Evolutionary conservation across 306 rosid species (phyloP), one percentile per base, ranked within the genome.

Genomic region (Luffa acutangula): DNA sequence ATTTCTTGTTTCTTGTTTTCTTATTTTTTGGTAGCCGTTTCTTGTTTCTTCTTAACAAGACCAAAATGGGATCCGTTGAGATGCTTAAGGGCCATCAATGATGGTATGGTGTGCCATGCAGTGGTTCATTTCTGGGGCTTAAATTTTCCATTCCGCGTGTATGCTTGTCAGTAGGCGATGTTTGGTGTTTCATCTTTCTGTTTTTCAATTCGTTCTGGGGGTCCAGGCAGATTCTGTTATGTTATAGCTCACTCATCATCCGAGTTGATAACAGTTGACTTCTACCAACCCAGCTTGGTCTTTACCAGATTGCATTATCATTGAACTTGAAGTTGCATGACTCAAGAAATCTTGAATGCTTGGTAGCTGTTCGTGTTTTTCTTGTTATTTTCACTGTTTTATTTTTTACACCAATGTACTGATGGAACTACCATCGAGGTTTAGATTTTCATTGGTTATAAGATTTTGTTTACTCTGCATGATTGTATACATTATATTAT

Each of bases 41-140:
- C 8, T 20, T 15, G 20, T 20, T 58, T 65, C 5, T 17, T 66
- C 74, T 66, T 66, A 34, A 5, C n/a, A 6, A 63, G 10, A 13
- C 11, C 1, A 6, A 64, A 15, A 64, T 21, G 3, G 12, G 21
- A 34, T 10, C 74, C 7, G 5, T 70, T 49, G 49, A 0, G 42
- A 52, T 75, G 49, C 9, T 75, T 18, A 15, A 15, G 64, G 64
- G 43, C 36, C 25, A 2, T 75, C 31, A 17, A 34, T 17, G 33
- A 33, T 75, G 64, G 64, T 34, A 75, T 36, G 17, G 18, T 53
- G 78, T 75, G 14, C 43, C 62, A 53, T 75, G 78, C 78, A 52
- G 34, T 52, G 78, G 33, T 36, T 52, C 34, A 34, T 43, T 25
- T 49, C 3, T 1, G 77, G 12, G 60, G 6, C 76, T 12, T 1